Evolutionary conservation across 2,329 filamentous ascomycete genomes (phyloP).

Genomic region (Akanthomyces dipterigenus): DNA sequence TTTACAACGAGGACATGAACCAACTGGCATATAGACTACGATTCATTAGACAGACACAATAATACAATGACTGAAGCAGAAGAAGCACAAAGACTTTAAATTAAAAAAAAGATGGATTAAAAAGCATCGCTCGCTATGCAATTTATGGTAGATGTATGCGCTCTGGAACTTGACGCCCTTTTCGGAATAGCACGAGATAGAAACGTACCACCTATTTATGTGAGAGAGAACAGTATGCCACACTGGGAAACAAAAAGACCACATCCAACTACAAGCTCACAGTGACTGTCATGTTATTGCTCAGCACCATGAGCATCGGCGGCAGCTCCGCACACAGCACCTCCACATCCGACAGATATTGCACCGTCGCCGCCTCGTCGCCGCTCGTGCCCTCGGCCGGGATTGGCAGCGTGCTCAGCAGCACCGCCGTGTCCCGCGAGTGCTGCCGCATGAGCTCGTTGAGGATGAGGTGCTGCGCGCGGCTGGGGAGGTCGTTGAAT

Average conservation of each 20-base stretch:
- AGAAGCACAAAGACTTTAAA: background rate
- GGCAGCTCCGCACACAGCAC: constrained; percentile 71
- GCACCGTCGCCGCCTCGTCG: constrained; percentile 62
- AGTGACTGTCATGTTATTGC: constrained; percentile 86
- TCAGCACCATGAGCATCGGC: constrained; percentile 71
- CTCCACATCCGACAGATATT: constrained; percentile 72
- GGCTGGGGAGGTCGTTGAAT: constrained; percentile 80
- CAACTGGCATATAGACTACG: background rate
- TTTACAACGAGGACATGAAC: background rate
- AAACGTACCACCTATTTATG: background rate
- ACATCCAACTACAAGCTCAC: constrained; percentile 52
- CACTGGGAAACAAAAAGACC: background rate
- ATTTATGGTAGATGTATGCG: constrained; percentile 5
- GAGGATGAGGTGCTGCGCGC: constrained; percentile 78
- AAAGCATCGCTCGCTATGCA: constrained; percentile 11
- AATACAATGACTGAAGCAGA: background rate
- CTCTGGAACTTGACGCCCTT: background rate
- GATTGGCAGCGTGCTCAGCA: constrained; percentile 78
- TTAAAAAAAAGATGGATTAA: background rate
- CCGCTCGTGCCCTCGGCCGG: constrained; percentile 69
- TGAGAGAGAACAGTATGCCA: constrained; percentile 11
- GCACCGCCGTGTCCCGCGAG: constrained; percentile 64
- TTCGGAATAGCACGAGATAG: background rate
- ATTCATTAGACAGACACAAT: background rate
- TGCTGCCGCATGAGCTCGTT: constrained; percentile 74